Evolutionary conservation across 1,139 yeast genomes (phyloP), one percentile per base, ranked within the genome.

Genomic region (Yamadazyma diddensiae): DNA sequence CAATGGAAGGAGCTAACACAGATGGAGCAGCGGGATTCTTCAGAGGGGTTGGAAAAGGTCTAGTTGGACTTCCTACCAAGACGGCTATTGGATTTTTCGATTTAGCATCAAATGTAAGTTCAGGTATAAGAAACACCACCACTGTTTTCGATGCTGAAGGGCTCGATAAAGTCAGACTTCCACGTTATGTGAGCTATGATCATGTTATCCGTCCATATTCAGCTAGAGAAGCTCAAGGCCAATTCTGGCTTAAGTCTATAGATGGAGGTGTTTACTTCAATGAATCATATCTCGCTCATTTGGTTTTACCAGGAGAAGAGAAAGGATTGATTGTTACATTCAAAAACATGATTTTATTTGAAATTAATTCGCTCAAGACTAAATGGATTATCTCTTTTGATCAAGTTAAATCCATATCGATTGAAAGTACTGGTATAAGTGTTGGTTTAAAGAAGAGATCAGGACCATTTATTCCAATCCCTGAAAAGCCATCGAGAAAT

Each of bases 11-110:
- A 6, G 95, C 95, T 0, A 70, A 71, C 15, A 69, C 73, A 34
- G 95, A 82, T 28, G 98, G 44, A 4, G 80, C 97, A 0, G 68
- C 79, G 2, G 98, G 98, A 0, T 92, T 94, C 53, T 79, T 94
- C 61, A 86, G 79, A 53, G 98, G 99, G 0, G 56, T 94, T 7
- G 98, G 98, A 6, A 85, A 82, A 49, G 98, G 98, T n/a, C 55
- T 94, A 15, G 77, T 94, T 35, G 98, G 98, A 0, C 63, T 94
- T 24, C 98, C 98, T 0, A 88, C 98, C 0, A 94, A 94, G 59
- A 87, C 98, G 0, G 96, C 97, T 0, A 88, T 92, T 50, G 99
- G 99, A 6, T 57, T 92, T 21, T 82, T 94, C 49, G 99, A 94
- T 53, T 68, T 94, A 44, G 96, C 98, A 0, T 83, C 87, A 29